Conservation (phyloP, 495 filamentous ascomycete species). For the Amniculicola lignicola region DNA sequence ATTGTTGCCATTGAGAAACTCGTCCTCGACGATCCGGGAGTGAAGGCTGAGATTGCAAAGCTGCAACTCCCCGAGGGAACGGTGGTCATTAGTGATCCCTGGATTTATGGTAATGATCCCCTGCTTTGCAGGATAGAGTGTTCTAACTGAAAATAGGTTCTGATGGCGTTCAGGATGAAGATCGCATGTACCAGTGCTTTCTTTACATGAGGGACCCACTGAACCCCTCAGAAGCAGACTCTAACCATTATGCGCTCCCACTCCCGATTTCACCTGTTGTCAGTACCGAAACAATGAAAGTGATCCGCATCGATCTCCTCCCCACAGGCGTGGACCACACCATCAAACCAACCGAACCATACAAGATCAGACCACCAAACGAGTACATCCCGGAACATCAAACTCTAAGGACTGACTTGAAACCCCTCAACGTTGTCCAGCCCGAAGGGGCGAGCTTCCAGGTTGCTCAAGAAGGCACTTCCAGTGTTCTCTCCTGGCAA, state of each 20-base stretch:
- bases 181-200: conserved; percentile 63
- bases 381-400: conserved; percentile 77
- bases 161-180: conserved; percentile 59
- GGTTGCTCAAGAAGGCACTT: conserved; percentile 46
- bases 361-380: conserved; percentile 54
- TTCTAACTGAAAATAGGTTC: conserved; percentile 44
- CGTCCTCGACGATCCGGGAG: conserved; percentile 53
- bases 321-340: conserved; percentile 62
- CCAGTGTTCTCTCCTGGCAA: conserved; percentile 60
- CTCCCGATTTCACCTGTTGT: conserved; percentile 76
- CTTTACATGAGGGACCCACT: conserved; percentile 61
- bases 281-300: conserved; percentile 58
- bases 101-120: conserved; percentile 60
- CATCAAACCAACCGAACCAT: conserved; percentile 52
- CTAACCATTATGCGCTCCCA: conserved; percentile 78
- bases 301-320: conserved; percentile 60
- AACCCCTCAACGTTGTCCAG: conserved; percentile 72
- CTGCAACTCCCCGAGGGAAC: conserved; percentile 61
- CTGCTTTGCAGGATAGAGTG: background rate
- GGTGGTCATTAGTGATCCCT: conserved; percentile 61
- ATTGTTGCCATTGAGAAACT: conserved; percentile 58
- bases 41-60: conserved; percentile 63
- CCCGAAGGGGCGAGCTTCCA: conserved; percentile 73
- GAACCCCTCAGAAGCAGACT: conserved; percentile 56
- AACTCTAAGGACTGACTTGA: conserved; percentile 60